Conservation (phyloP, 441 rosid species). For the Corymbia citriodora region DNA sequence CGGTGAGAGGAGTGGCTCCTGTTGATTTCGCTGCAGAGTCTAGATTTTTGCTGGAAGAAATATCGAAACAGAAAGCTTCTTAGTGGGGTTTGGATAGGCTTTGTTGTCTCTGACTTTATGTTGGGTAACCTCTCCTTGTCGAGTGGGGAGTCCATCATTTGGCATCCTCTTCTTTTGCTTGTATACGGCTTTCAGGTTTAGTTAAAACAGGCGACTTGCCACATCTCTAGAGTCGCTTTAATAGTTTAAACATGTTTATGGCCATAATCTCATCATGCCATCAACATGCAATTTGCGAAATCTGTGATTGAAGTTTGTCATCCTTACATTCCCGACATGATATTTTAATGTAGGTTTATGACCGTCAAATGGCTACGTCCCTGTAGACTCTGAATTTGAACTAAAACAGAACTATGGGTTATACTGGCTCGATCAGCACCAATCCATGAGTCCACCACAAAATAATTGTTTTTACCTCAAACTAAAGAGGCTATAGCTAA, state of each 20-base stretch:
- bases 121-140: neutral
- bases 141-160: neutral
- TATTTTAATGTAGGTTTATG: neutral
- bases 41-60: slow-evolving; percentile 64
- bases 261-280: neutral
- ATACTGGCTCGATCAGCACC: neutral
- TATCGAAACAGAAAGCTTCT: slow-evolving; percentile 51
- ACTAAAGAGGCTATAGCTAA: neutral
- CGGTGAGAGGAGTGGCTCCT: slow-evolving; percentile 61
- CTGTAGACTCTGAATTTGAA: neutral
- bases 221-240: neutral
- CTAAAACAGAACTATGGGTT: neutral
- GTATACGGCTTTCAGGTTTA: neutral
- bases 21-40: slow-evolving; percentile 81
- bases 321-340: neutral
- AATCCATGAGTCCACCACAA: neutral
- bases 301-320: neutral
- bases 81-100: slow-evolving; percentile 8
- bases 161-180: neutral
- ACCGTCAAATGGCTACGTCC: neutral
- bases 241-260: neutral
- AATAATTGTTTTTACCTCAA: neutral
- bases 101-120: neutral
- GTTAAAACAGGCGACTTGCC: neutral
- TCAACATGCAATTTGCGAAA: neutral